Evolutionary conservation across 306 rosid species (phyloP), one percentile per base, ranked within the genome.

Genomic region (Prinsepia uniflora): DNA sequence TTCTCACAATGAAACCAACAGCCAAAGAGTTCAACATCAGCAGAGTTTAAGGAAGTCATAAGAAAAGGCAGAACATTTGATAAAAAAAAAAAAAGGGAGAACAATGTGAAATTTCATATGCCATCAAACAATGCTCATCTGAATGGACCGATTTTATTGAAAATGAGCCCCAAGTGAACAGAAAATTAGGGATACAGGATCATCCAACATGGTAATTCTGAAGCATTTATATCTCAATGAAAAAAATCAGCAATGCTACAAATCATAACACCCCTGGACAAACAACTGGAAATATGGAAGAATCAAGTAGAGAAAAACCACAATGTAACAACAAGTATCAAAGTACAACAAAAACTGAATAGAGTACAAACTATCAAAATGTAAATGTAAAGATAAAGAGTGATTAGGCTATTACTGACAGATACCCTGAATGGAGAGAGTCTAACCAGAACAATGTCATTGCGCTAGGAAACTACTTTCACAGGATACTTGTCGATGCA

Each of bases 401-500:
- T 14, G 71, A 5, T 45, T 64, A 55, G 62, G 75, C 60, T 24
- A 58, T 43, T n/a, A 36, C 60, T 13, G 68, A 75, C 30, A 74
- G 39, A 56, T 62, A 71, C 46, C 80, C 83, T 68, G 84, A 84
- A 75, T 61, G 60, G 67, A 71, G 60, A 47, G 75, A 65, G 66
- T 78, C 76, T 22, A 75, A 66, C 61, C 77, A 48, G 68, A 39
- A 24, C 41, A 66, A 7, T 53, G 70, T 22, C 17, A 8, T 17
- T 65, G 65, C 63, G 22, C 84, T 84, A 89, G 17, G 86, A 59
- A 77, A 70, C 57, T 71, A 79, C 36, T 73, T 82, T 75, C 72
- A 89, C 85, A n/a, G 96, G 96, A 79, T 87, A 89, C 62, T 68
- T 79, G 71, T 84, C 79, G 58, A 89, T 78, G 85, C 87, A 83